Evolutionary conservation across 2,329 filamentous ascomycete species (phyloP), one percentile per base, ranked within the genome.

Genomic region (Diaporthe sp.): DNA sequence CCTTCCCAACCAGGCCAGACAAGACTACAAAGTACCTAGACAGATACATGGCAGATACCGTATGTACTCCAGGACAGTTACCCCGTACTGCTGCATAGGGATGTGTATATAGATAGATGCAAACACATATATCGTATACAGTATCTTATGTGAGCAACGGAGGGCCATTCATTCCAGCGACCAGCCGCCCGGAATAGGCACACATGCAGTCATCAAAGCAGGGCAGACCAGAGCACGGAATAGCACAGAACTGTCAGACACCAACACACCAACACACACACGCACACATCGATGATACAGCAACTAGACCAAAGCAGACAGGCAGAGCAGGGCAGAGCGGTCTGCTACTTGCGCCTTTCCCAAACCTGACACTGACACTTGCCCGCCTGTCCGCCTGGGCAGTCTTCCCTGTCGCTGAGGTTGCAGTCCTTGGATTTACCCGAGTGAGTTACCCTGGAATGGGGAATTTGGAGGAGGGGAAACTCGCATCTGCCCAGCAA

Each of bases 391-490:
- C 57, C 33, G 57, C n/a, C 45, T 68, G 45, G 45, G 13, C 22
- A 4, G 33, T 54, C n/a, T 54, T 54, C 64, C 64, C 64, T 68
- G 64, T 68, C 33, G 47, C 33, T 40, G 64, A 68, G 33, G 64
- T 68, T 68, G n/a, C 64, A 67, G 40, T 54, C n/a, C 47, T 68
- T 68, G 64, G 64, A 50, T 52, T 68, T 68, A 54, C 64, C 64
- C 64, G 64, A 54, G 64, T 17, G 47, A 68, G 64, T 68, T 40
- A 68, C 64, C 64, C 64, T 68, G n/a, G 64, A 40, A 40, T 68
- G 64, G 64, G 64, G 47, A 68, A 38, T 22, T 54, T 68, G 47
- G 64, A 68, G 47, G 64, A 67, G 64, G 64, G 64, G 64, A 54
- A 28, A 54, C 64, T 68, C 47, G 64, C 47, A 68, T 68, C 64